Base-by-base conservation (phyloP, 106 monocot genomes). In the Dendrobium officinale region DNA sequence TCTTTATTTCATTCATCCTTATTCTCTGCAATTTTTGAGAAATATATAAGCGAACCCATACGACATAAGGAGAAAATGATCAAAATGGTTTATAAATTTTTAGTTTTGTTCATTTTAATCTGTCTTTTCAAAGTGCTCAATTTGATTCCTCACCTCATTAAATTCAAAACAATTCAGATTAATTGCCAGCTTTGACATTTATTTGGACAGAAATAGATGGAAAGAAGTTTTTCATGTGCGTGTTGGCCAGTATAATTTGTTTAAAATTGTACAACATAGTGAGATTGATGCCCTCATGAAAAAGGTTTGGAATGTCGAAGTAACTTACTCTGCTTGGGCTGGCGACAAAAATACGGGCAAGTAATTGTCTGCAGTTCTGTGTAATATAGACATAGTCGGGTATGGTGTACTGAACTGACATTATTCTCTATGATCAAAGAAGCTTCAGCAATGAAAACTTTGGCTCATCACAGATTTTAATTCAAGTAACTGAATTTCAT, bases 331-430 rank as follows among this genome's bases (percentile, higher is more conserved):
- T 89, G n/a, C 74, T 20, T 20, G 89, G 77, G 37, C 58, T 84
- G 40, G 82, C 67, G 20, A 84, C 82, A 41, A 86, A 89, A 58
- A 89, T 89, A 44, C 82, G 89, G 27, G 86, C 75, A 4, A 89
- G 83, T 3, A 89, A 73, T 17, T 84, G 76, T 67, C 66, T 84
- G 80, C 89, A 89, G 45, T 86, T 82, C 31, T 77, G 73, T 4
- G 89, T 82, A 61, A 89, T 73, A 24, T 84, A 84, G 44, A 89
- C 82, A 74, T 89, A 79, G n/a, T 84, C 89, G 24, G 89, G 89
- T 55, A 89, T 86, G 45, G 77, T 77, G 82, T 89, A 89, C 45
- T 84, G 84, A 61, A 82, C 86, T 22, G 84, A 79, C 86, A 86
- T 73, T 77, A 89, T 89, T 66, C 78, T 81, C 89, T 89, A 81